Conservation (phyloP, 176 grass and related monocot species). For the Musa acuminata region DNA sequence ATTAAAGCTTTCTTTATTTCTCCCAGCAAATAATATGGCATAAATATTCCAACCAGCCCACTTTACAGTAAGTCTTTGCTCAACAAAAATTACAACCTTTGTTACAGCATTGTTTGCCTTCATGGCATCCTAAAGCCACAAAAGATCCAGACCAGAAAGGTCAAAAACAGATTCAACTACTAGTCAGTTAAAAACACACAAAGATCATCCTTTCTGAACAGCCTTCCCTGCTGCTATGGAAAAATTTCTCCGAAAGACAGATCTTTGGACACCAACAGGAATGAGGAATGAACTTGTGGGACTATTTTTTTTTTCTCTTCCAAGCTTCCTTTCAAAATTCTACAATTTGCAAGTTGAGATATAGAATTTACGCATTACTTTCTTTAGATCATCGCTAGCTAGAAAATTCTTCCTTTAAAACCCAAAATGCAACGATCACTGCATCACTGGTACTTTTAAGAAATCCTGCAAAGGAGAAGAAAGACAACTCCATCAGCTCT, state of each 20-base stretch:
- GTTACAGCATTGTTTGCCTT: not conserved
- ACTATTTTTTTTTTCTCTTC: constrained; percentile 7
- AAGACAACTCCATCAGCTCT: constrained; percentile 20
- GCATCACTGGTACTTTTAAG: constrained; percentile 3
- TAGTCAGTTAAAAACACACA: not conserved
- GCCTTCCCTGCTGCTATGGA: not conserved
- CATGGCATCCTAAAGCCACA: constrained; percentile 3
- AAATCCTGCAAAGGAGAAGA: constrained; percentile 21
- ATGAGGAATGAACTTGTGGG: constrained; percentile 1
- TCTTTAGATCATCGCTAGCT: constrained; percentile 14
- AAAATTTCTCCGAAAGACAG: not conserved
- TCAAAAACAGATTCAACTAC: not conserved
- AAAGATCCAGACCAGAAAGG: constrained; percentile 1
- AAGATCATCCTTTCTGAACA: not conserved
- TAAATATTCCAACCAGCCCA: not conserved
- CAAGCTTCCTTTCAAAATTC: constrained; percentile 5
- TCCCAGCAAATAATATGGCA: not conserved
- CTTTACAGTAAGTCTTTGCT: constrained; percentile 7
- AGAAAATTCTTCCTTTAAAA: constrained; percentile 4
- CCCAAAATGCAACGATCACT: constrained; percentile 11
- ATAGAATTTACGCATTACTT: constrained; percentile 4
- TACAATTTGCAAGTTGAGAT: constrained; percentile 11
- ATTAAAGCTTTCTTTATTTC: not conserved
- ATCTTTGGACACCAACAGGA: constrained; percentile 16
- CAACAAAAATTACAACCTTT: not conserved